Conservation (phyloP, 2,329 filamentous ascomycete species). For the Pseudofabraea citricarpa region DNA sequence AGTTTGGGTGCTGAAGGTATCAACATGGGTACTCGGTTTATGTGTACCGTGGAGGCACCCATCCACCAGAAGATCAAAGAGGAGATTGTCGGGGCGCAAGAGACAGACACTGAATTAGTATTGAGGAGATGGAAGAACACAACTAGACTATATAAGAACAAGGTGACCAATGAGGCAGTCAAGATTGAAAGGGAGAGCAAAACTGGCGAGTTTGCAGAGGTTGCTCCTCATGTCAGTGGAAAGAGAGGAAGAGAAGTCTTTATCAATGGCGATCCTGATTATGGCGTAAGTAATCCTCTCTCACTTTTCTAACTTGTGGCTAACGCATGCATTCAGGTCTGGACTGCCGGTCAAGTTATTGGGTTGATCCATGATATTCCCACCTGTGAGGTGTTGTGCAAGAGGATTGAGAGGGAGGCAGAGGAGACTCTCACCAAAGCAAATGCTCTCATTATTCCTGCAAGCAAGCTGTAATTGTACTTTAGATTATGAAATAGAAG, state of each 20-base stretch:
- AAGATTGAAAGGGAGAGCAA: slow-evolving; percentile 79
- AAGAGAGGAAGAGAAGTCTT: slow-evolving; percentile 91
- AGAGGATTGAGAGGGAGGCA: slow-evolving; percentile 74
- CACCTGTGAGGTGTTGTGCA: slow-evolving; percentile 64
- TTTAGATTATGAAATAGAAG: no score
- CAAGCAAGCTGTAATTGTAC: slow-evolving; percentile 47
- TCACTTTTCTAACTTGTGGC: slow-evolving; percentile 4
- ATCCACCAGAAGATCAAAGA: slow-evolving; percentile 94
- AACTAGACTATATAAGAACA: slow-evolving; percentile 81
- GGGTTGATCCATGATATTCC: slow-evolving; percentile 81
- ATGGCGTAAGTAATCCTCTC: slow-evolving; percentile 58
- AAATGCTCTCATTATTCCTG: slow-evolving; percentile 47
- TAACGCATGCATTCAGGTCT: slow-evolving; percentile 55
- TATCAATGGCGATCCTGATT: slow-evolving; percentile 83
- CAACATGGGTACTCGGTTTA: slow-evolving; percentile 98
- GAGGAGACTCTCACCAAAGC: slow-evolving; percentile 59
- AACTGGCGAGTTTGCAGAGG: slow-evolving; percentile 83
- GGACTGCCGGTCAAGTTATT: slow-evolving; percentile 96
- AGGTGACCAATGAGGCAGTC: slow-evolving; percentile 74
- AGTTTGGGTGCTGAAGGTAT: slow-evolving; percentile 87
- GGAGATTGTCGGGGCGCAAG: slow-evolving; percentile 79
- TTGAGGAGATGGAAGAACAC: slow-evolving; percentile 93
- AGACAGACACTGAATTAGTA: slow-evolving; percentile 87
- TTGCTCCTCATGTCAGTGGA: slow-evolving; percentile 82
- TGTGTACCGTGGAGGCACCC: slow-evolving; percentile 91